Conservation (phyloP, 2,329 filamentous ascomycete species). For the Diaporthe sp. region DNA sequence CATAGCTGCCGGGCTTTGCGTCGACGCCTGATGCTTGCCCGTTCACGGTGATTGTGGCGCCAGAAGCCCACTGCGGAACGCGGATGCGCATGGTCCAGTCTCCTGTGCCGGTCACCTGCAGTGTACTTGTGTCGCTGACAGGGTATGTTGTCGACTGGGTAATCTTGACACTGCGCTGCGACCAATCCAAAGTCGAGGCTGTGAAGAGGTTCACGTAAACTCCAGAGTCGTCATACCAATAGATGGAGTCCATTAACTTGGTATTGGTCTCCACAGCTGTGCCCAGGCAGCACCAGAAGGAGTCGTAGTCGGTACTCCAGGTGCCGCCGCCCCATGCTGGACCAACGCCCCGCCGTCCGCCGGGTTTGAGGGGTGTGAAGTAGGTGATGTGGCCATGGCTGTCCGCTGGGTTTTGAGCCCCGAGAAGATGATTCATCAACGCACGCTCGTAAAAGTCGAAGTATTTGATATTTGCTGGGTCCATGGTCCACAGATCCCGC, state of each 20-base stretch:
- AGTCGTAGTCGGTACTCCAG: constrained; percentile 67
- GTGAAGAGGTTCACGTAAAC: constrained; percentile 66
- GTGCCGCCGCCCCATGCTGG: constrained; percentile 68
- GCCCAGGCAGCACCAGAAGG: constrained; percentile 69
- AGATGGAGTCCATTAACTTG: constrained; percentile 67
- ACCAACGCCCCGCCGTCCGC: constrained; percentile 62
- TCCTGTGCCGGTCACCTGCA: constrained; percentile 54
- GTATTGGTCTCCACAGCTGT: constrained; percentile 67
- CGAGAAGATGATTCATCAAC: constrained; percentile 65
- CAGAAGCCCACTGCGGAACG: constrained; percentile 61
- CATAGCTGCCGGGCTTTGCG: constrained; percentile 43
- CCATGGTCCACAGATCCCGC: constrained; percentile 62
- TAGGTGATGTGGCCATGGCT: constrained; percentile 66
- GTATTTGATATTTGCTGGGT: constrained; percentile 58
- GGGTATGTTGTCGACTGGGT: constrained; percentile 61
- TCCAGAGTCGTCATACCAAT: constrained; percentile 57
- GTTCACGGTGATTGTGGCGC: constrained; percentile 58
- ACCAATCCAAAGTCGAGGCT: constrained; percentile 61
- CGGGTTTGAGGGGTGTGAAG: constrained; percentile 64
- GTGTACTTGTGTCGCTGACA: constrained; percentile 54
- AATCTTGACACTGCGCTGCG: constrained; percentile 55
- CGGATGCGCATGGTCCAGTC: constrained; percentile 57
- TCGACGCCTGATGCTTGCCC: constrained; percentile 49
- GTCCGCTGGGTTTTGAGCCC: constrained; percentile 60
- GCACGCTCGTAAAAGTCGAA: constrained; percentile 68